These are phyloP conservation scores for Cryphonectria parasitica DNA, from an alignment of 2,329 filamentous ascomycete species.

Conservation along the genomic window DNA sequence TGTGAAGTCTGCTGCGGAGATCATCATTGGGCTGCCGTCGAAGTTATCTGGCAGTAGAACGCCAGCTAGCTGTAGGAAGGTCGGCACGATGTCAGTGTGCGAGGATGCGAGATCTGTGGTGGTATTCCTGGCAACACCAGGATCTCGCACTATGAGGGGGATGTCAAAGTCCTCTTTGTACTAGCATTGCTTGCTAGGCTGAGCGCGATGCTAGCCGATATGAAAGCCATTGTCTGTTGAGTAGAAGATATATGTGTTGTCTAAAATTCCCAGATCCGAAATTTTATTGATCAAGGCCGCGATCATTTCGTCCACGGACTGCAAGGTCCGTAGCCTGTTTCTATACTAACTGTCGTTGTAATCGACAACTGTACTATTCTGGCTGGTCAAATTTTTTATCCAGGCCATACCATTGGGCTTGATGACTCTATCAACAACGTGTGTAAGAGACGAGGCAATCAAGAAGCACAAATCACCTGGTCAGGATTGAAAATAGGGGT, in stretches of 20 bases:
- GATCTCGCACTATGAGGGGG: slow-evolving; percentile 63
- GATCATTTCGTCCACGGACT: slow-evolving; percentile 49
- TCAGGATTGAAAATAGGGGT: slow-evolving; percentile 69
- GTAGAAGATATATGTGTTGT: slow-evolving; percentile 21
- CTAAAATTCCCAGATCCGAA: slow-evolving; percentile 20
- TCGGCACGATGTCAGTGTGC: slow-evolving; percentile 67
- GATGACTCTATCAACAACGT: neutral
- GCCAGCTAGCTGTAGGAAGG: slow-evolving; percentile 53
- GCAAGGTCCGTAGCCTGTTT: slow-evolving; percentile 47
- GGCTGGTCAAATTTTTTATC: neutral
- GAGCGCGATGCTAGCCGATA: slow-evolving; percentile 16
- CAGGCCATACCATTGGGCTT: slow-evolving; percentile 9
- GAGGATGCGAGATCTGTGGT: slow-evolving; percentile 55
- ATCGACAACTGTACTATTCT: slow-evolving; percentile 1
- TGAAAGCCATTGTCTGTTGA: slow-evolving; percentile 19
- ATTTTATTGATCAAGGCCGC: slow-evolving; percentile 40
- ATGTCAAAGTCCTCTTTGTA: slow-evolving; percentile 64
- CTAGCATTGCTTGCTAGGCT: slow-evolving; percentile 52
- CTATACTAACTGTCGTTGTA: slow-evolving; percentile 44
- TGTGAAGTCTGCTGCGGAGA: slow-evolving; percentile 37
- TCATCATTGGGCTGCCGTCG: slow-evolving; percentile 58
- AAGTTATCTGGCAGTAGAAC: slow-evolving; percentile 51
- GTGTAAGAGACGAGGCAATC: neutral
- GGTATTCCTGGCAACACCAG: slow-evolving; percentile 51
- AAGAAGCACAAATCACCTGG: slow-evolving; percentile 43